A percentile compares a stretch with the other conserved stretches of the same genome.
Evolutionary conservation across 495 filamentous ascomycete species (phyloP).

Genomic region (Neurospora africana): DNA sequence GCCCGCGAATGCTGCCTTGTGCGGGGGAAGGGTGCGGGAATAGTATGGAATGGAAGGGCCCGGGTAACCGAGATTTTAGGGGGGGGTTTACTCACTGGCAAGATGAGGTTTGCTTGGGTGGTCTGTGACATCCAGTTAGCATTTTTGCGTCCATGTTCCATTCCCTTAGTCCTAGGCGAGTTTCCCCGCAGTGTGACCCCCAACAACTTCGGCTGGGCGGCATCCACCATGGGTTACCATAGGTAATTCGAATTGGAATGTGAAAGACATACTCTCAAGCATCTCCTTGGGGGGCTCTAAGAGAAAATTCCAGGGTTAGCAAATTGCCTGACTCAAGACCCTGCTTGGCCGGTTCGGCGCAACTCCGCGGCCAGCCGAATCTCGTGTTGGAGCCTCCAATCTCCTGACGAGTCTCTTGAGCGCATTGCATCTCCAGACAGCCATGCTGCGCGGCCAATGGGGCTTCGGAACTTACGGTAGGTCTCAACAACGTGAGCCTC

Average conservation of each 20-base stretch:
- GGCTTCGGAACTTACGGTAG: slow-evolving; percentile 42
- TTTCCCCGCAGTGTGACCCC: slow-evolving; percentile 15
- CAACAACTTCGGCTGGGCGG: slow-evolving; percentile 3
- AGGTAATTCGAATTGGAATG: neutral
- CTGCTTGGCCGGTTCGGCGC: neutral
- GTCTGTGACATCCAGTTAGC: slow-evolving; percentile 35
- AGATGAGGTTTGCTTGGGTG: slow-evolving; percentile 50
- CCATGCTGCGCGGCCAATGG: slow-evolving; percentile 4
- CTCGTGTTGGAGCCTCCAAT: neutral
- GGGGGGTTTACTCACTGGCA: slow-evolving; percentile 27
- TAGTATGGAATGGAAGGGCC: neutral
- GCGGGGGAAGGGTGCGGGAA: neutral
- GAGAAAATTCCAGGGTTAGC: slow-evolving; percentile 3
- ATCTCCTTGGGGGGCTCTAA: slow-evolving; percentile 47
- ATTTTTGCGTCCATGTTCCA: neutral
- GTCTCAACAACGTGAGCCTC: slow-evolving; percentile 84
- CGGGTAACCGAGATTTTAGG: neutral
- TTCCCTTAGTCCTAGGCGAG: slow-evolving; percentile 18
- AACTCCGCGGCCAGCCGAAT: neutral
- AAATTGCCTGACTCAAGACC: neutral
- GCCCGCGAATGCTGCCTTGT: neutral
- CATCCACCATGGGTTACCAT: neutral
- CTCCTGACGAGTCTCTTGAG: neutral
- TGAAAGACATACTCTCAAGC: slow-evolving; percentile 47
- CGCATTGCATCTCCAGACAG: neutral